phyloP scores from a whole-genome alignment of 2,329 filamentous ascomycete species.

The Phaeoacremonium minimum region DNA sequence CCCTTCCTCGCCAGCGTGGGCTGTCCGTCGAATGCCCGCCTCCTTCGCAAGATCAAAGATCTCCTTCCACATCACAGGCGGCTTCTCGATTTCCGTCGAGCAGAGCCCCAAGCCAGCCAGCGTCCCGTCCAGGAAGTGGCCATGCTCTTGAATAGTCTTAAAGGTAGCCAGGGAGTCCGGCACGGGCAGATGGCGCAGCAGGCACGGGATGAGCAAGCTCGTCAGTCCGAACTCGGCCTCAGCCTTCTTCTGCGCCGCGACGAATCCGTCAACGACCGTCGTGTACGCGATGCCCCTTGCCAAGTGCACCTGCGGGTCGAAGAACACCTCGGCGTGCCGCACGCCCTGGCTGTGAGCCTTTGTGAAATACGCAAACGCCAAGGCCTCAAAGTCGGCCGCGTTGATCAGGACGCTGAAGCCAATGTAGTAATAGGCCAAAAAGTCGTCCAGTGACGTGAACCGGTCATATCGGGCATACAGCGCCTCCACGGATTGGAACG shows the following conservation, averaged over 20 bases:
- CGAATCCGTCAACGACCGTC: constrained; percentile 61
- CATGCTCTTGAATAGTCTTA: constrained; percentile 29
- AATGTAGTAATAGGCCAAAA: constrained; percentile 74
- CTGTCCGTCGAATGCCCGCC: constrained; percentile 57
- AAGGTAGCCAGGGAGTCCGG: constrained; percentile 47
- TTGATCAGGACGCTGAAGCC: constrained; percentile 67
- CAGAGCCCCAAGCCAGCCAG: constrained; percentile 21
- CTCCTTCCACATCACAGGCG: constrained; percentile 52
- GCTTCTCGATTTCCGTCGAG: constrained; percentile 27
- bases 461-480: constrained; percentile 60
- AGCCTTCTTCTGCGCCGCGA: constrained; percentile 55
- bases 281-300: constrained; percentile 57
- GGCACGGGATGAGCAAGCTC: constrained; percentile 65
- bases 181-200: constrained; percentile 65
- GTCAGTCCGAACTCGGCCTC: constrained; percentile 59
- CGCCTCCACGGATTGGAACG: constrained; percentile 56
- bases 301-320: constrained; percentile 74
- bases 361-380: constrained; percentile 69
- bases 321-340: constrained; percentile 73
- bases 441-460: constrained; percentile 72
- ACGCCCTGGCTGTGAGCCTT: constrained; percentile 62
- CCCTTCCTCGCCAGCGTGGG: constrained; percentile 74
- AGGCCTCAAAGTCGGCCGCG: constrained; percentile 64
- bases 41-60: constrained; percentile 52
- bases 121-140: constrained; percentile 35